phyloP scores from a whole-genome alignment of 2,329 filamentous ascomycete genomes.

The Neonectria coccinea region DNA sequence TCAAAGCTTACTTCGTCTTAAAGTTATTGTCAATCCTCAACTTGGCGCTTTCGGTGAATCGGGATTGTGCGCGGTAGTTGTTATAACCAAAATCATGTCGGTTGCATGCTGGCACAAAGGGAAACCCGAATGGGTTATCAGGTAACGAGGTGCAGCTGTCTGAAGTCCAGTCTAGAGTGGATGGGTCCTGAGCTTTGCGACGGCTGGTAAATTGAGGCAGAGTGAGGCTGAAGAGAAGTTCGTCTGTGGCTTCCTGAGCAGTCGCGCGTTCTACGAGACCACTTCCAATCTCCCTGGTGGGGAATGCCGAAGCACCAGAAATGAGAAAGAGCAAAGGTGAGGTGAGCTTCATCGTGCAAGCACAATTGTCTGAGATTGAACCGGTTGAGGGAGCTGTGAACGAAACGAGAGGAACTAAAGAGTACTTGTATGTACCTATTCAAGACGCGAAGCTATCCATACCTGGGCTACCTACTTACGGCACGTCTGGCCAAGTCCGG shows the following conservation, averaged over 20 bases:
- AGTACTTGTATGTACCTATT: neutral
- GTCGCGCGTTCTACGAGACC: slow-evolving; percentile 5
- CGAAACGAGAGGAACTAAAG: neutral
- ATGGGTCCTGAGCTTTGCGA: slow-evolving; percentile 54
- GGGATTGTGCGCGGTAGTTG: slow-evolving; percentile 62
- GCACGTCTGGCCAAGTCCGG: slow-evolving; percentile 18
- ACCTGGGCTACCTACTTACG: neutral
- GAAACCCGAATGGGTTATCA: slow-evolving; percentile 57
- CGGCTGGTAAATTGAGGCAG: slow-evolving; percentile 56
- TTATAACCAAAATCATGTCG: slow-evolving; percentile 68
- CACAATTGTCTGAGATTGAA: neutral
- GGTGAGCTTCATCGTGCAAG: slow-evolving; percentile 20
- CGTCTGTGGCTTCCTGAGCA: slow-evolving; percentile 51
- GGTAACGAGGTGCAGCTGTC: slow-evolving; percentile 56
- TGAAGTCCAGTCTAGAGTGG: slow-evolving; percentile 54
- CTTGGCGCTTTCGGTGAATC: slow-evolving; percentile 57
- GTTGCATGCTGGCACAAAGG: slow-evolving; percentile 58
- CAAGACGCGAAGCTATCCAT: neutral
- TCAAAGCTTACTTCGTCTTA: slow-evolving; percentile 52
- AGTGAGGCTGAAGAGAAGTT: slow-evolving; percentile 57
- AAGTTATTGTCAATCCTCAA: slow-evolving; percentile 61
- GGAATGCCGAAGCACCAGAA: slow-evolving; percentile 10
- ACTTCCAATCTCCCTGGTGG: neutral
- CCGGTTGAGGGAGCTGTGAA: neutral
- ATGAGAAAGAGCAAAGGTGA: slow-evolving; percentile 17